These are phyloP conservation scores for Coemansia sp. DNA, from an alignment of 192 early-diverging fungal genomes.

Conservation along the genomic window DNA sequence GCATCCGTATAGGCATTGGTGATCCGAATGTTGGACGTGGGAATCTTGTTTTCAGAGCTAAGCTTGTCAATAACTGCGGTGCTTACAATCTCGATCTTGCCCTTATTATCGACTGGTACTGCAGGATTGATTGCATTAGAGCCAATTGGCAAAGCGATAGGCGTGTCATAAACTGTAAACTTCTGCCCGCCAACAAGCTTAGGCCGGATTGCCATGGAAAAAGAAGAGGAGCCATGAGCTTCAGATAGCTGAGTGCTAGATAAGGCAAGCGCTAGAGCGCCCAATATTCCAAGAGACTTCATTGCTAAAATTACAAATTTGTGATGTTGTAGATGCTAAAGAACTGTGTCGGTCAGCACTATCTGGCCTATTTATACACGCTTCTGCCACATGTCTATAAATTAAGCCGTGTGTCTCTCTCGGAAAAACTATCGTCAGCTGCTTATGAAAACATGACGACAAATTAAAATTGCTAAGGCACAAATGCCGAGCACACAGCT, in stretches of 20 bases:
- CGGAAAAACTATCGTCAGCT: neutral
- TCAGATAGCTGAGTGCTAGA: neutral
- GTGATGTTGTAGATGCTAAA: neutral
- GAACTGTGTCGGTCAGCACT: neutral
- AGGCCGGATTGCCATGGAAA: neutral
- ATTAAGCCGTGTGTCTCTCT: neutral
- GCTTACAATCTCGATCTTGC: neutral
- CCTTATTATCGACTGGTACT: neutral
- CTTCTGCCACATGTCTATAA: neutral
- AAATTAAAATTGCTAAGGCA: neutral
- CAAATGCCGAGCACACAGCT: neutral
- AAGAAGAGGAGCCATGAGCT: neutral
- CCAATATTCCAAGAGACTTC: constrained; percentile 8
- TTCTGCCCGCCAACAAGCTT: neutral
- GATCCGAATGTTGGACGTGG: constrained; percentile 40
- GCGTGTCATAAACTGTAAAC: neutral
- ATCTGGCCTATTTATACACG: neutral
- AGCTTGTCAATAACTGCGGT: constrained; percentile 15
- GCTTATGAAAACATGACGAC: neutral
- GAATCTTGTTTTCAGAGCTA: neutral
- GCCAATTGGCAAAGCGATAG: neutral
- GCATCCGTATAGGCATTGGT: constrained; percentile 66
- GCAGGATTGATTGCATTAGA: neutral
- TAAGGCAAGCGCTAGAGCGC: neutral
- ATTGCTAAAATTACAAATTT: neutral